phyloP scores from a whole-genome alignment of 23 red algal species.

The Gracilaria caudata region DNA sequence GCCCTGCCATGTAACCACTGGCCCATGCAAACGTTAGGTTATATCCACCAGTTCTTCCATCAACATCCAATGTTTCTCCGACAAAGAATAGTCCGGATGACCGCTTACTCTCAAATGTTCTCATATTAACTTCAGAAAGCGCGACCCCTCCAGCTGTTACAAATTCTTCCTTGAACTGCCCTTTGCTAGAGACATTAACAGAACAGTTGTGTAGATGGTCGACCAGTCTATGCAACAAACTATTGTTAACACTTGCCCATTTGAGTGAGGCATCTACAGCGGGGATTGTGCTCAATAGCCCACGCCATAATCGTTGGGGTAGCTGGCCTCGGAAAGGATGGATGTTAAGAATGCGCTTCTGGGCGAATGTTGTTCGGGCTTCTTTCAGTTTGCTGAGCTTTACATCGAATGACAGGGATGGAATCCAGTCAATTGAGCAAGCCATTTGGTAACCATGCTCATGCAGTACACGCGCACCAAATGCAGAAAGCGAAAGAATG shows the following conservation, averaged over 20 bases:
- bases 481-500: constrained; percentile 79
- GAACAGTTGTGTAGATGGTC: constrained; percentile 39
- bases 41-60: constrained; percentile 92
- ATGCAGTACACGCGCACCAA: constrained; percentile 75
- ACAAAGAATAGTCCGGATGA: constrained; percentile 83
- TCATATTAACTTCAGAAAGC: constrained; percentile 61
- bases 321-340: constrained; percentile 63
- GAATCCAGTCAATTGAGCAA: constrained; percentile 74
- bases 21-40: constrained; percentile 95
- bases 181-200: constrained; percentile 58
- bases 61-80: constrained; percentile 89
- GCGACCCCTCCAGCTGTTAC: constrained; percentile 92
- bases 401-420: constrained; percentile 22
- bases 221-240: constrained; percentile 37
- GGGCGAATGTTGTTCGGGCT: neutral
- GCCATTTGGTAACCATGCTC: constrained; percentile 48
- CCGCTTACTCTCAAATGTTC: constrained; percentile 71
- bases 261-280: constrained; percentile 19
- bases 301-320: constrained; percentile 78
- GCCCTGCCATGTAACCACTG: constrained; percentile 85
- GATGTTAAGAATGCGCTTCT: constrained; percentile 43
- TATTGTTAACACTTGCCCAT: constrained; percentile 72
- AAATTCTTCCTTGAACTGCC: constrained; percentile 98
- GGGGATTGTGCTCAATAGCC: constrained; percentile 19
- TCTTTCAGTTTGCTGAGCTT: constrained; percentile 37